phyloP scores from a whole-genome alignment of 1,139 yeast species.

The Protomyces gravidus region DNA sequence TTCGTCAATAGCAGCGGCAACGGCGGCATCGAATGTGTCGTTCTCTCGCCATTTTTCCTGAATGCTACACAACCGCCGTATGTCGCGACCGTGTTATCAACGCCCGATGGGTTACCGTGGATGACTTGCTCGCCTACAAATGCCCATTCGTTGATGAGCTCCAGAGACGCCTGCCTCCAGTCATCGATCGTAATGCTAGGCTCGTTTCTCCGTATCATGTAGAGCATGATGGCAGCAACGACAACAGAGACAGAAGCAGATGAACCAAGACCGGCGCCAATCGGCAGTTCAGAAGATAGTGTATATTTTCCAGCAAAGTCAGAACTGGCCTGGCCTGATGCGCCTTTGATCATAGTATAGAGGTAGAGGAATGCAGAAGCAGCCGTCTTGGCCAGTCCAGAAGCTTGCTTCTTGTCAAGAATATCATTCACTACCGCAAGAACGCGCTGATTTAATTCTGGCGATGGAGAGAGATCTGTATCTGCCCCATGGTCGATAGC shows the following conservation, averaged over 20 bases:
- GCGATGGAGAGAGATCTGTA: conserved; percentile 35
- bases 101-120: conserved; percentile 96
- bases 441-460: conserved; percentile 58
- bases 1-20: conserved; percentile 72
- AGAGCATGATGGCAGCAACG: conserved; percentile 67
- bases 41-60: conserved; percentile 48
- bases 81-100: conserved; percentile 93
- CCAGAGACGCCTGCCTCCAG: conserved; percentile 45
- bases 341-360: conserved; percentile 54
- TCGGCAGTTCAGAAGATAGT: conserved; percentile 79
- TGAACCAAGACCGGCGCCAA: conserved; percentile 96
- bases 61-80: conserved; percentile 94
- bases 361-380: conserved; percentile 81
- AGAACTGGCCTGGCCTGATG: conserved; percentile 38
- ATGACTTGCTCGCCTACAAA: conserved; percentile 90
- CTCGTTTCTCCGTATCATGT: conserved; percentile 33
- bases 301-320: conserved; percentile 54
- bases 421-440: conserved; percentile 49
- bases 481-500: conserved; percentile 40
- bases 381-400: conserved; percentile 49
- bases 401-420: conserved; percentile 39
- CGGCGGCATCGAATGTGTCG: conserved; percentile 54
- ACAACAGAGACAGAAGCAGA: conserved; percentile 90
- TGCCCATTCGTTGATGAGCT: conserved; percentile 77
- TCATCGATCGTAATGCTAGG: conserved; percentile 33